Evolutionary conservation across 1,284 basidiomycete genomes (phyloP), one percentile per base, ranked within the genome.

Genomic region (Cryptococcus amylolentus): DNA sequence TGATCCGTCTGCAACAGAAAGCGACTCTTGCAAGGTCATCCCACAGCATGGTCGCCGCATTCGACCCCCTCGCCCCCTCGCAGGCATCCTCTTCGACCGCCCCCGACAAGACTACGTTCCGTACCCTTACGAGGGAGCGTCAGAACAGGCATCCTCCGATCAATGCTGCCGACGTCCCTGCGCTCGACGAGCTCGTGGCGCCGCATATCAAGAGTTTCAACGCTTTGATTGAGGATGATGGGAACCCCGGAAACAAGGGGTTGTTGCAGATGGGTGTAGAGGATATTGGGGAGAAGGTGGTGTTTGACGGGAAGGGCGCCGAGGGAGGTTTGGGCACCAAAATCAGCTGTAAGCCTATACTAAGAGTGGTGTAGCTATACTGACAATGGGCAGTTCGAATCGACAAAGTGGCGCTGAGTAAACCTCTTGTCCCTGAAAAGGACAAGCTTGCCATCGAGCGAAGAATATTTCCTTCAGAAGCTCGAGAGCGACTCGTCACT

Each of bases 181-280:
- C 91, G 55, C 82, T 98, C 55, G 91, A 95, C 67, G 91, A 96
- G 77, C 91, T 98, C 66, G 90, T 97, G 55, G 82, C 85, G 31
- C 96, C 96, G 10, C 94, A 97, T 73, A 85, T 98, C 62, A 89
- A 98, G 77, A 93, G 90, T 44, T 98, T 99, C 82, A 96, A 98
- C 76, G 88, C 92, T 12, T 83, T 99, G 35, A 91, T 96, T 71
- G 90, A 95, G 67, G 60, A 86, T 84, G 69, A 89, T 62, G 84
- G 85, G 9, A 86, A 90, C 7, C 37, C 35, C 16, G 57, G 45
- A 52, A 88, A 87, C 4, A 82, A 82, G 26, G 96, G 96, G 0
- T 76, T 98, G 12, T 77, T 99, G 12, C 86, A 86, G 56, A 79
- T 92, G 14, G 91, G 84, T 8, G 73, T 98, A 7, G 83, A 86